Evolutionary conservation across 2,329 filamentous ascomycete genomes (phyloP).

Genomic region (Amylocarpus encephaloides): DNA sequence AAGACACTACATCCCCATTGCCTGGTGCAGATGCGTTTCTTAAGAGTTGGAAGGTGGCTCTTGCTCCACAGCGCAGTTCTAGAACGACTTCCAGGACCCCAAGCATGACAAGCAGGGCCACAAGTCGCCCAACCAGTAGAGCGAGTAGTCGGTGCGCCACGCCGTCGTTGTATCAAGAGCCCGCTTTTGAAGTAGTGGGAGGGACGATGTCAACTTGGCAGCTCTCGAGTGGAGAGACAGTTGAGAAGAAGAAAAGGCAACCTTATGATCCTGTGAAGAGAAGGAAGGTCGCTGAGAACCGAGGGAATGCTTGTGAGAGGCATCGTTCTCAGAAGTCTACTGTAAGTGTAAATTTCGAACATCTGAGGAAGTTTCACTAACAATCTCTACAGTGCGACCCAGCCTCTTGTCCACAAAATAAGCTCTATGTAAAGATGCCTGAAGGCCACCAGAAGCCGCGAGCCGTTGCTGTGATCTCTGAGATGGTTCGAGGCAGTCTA

Average conservation of each 20-base stretch:
- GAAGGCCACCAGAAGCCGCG: not conserved
- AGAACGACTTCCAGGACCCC: slow-evolving; percentile 5
- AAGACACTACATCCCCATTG: slow-evolving; percentile 5
- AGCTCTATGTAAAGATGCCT: slow-evolving; percentile 8
- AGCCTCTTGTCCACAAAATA: slow-evolving; percentile 14
- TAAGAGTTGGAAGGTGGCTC: slow-evolving; percentile 11
- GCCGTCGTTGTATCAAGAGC: not conserved
- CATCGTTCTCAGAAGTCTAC: slow-evolving; percentile 16
- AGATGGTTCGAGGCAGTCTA: not conserved
- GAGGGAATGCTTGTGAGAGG: slow-evolving; percentile 20
- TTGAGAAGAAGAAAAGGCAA: slow-evolving; percentile 16
- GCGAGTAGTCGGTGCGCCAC: slow-evolving; percentile 4
- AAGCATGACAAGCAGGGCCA: not conserved
- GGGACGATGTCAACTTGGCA: slow-evolving; percentile 17
- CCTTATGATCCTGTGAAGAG: slow-evolving; percentile 19
- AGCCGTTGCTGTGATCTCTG: not conserved
- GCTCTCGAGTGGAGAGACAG: slow-evolving; percentile 15
- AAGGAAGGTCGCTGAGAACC: slow-evolving; percentile 18
- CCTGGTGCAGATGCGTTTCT: slow-evolving; percentile 8
- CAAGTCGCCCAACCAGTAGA: not conserved
- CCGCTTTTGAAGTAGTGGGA: slow-evolving; percentile 1
- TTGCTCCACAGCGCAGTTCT: not conserved
- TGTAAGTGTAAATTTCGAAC: slow-evolving; percentile 7
- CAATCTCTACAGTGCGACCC: slow-evolving; percentile 11
- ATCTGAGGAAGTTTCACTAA: slow-evolving; percentile 2